phyloP scores from a whole-genome alignment of 1,139 yeast species.

The Pichia sorboxylosa region DNA sequence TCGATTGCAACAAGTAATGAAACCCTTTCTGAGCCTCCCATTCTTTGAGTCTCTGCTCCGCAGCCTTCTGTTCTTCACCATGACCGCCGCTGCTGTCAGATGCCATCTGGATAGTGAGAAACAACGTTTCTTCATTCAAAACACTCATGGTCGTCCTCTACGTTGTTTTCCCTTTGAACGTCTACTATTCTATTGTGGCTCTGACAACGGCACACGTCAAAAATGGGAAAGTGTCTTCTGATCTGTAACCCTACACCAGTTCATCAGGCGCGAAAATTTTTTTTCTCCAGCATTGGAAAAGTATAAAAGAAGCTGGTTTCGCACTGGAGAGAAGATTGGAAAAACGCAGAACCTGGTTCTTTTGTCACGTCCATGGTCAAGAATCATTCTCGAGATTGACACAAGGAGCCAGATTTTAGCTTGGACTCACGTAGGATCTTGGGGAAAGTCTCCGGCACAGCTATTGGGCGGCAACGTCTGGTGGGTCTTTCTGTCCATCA shows the following conservation, averaged over 20 bases:
- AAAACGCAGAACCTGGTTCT: too few species aligned
- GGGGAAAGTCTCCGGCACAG: slow-evolving; percentile 22
- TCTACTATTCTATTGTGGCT: too few species aligned
- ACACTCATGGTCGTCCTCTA: background rate
- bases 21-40: slow-evolving; percentile 58
- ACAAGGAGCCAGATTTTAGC: slow-evolving; percentile 8
- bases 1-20: slow-evolving; percentile 25
- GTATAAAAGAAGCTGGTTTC: slow-evolving; percentile 1
- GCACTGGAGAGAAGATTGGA: too few species aligned
- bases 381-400: slow-evolving; percentile 19
- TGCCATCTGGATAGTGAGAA: background rate
- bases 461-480: slow-evolving; percentile 19
- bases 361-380: slow-evolving; percentile 10
- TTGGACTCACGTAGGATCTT: slow-evolving; percentile 8
- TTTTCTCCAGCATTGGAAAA: too few species aligned
- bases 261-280: too few species aligned
- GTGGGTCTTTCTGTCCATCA: slow-evolving; percentile 10
- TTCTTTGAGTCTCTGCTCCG: slow-evolving; percentile 53
- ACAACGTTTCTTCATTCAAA: background rate
- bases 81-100: slow-evolving; percentile 7
- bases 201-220: too few species aligned
- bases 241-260: too few species aligned
- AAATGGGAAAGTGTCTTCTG: too few species aligned
- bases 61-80: slow-evolving; percentile 25
- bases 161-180: too few species aligned